Base-by-base conservation (phyloP, 208 protist species). In the Zelonia costaricensis region DNA sequence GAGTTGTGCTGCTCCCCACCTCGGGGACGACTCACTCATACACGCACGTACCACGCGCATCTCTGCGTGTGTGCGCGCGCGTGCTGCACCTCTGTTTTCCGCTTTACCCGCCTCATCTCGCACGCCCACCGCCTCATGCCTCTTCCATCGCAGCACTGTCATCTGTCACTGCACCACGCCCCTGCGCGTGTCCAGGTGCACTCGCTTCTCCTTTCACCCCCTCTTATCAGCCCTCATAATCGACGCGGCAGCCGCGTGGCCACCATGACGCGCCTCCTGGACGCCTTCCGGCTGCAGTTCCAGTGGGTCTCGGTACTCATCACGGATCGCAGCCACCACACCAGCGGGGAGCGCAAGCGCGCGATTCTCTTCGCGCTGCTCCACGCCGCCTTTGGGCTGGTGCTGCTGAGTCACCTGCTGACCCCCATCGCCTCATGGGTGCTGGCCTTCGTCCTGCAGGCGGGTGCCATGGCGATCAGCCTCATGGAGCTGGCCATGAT, bases 261-360 rank as follows among this genome's bases (percentile, higher is more conserved):
- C 15, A 31, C 16, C 35, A 28, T 22, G 16, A 63, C 69, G 22
- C 47, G 67, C 18, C 49, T 85, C 20, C 51, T 39, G 16, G 71
- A 86, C 25, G 82, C 86, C 3, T 31, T 92, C n/a, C 28, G 62
- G 53, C 72, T 79, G 42, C 86, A 92, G 66, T 80, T 87, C 23
- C 57, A 86, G 27, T 92, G 86, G 86, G 55, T 92, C 10, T 45
- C 55, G n/a, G 66, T 89, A 15, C 63, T 92, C 7, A 42, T 92
- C 35, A 75, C 63, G 2, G 58, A 84, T 23, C 74, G 77, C 15
- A 35, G 57, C 4, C 69, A 71, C 9, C 65, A 82, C 46, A 82
- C 76, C 1, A 33, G n/a, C 3, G 46, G 54, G 23, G 67, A 81
- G 31, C 69, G 75, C 12, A 60, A 56, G 43, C 67, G 69, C 15